Percentiles rank a stretch among this genome's conserved stretches.
phyloP scores from a whole-genome alignment of 2,329 filamentous ascomycete genomes.

The Seiridium unicorne region DNA sequence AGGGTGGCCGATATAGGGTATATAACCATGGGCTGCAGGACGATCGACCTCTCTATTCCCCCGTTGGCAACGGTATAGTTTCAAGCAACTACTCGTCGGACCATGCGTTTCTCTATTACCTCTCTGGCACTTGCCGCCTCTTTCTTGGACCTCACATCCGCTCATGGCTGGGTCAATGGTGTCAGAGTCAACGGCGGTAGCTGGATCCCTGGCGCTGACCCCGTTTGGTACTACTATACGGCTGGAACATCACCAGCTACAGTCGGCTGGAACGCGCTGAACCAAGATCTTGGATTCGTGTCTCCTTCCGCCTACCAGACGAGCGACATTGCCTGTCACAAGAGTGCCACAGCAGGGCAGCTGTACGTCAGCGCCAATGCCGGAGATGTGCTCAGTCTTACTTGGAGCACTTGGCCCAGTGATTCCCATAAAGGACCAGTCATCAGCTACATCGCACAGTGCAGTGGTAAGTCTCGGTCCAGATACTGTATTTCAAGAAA shows the following conservation, averaged over 20 bases:
- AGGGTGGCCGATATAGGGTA: not conserved
- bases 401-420: conserved; percentile 31
- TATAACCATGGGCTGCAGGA: not conserved
- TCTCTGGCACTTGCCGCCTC: conserved; percentile 8
- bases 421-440: conserved; percentile 32
- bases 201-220: conserved; percentile 17
- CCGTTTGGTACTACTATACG: conserved; percentile 23
- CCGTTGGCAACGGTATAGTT: not conserved
- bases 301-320: conserved; percentile 32
- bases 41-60: not conserved
- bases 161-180: conserved; percentile 21
- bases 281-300: conserved; percentile 49
- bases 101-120: conserved; percentile 2
- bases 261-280: conserved; percentile 38
- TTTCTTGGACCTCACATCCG: conserved; percentile 13
- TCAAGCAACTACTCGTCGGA: not conserved
- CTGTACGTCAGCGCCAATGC: conserved; percentile 19
- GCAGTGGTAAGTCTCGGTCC: conserved; percentile 14
- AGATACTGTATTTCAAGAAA: too few relatives aligned
- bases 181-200: conserved; percentile 18
- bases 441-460: conserved; percentile 34
- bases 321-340: conserved; percentile 44
- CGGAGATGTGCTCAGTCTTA: conserved; percentile 27
- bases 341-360: conserved; percentile 33
- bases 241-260: conserved; percentile 13